Evolutionary conservation across 2,329 filamentous ascomycete genomes (phyloP).

Genomic region (Clarireedia hainanense): DNA sequence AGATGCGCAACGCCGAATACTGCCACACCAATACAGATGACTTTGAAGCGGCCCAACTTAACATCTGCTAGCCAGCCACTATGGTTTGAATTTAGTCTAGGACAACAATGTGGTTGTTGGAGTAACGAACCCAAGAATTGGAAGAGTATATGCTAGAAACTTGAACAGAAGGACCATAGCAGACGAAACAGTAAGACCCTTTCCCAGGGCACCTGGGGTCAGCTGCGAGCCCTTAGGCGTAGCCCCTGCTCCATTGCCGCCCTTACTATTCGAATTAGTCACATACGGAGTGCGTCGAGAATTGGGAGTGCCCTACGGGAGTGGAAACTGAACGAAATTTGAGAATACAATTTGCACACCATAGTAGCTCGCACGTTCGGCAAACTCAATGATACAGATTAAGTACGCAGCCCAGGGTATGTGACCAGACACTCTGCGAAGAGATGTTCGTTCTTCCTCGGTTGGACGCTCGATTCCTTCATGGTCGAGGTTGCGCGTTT

Average conservation of each 20-base stretch:
- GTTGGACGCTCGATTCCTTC: slow-evolving; percentile 30
- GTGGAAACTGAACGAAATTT: slow-evolving; percentile 55
- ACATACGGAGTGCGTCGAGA: neutral
- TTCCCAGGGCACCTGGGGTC: slow-evolving; percentile 50
- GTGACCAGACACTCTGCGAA: slow-evolving; percentile 54
- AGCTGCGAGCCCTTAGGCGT: slow-evolving; percentile 29
- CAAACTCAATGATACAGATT: slow-evolving; percentile 65
- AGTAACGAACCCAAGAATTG: slow-evolving; percentile 21
- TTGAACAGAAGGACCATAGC: slow-evolving; percentile 44
- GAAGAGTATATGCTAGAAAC: slow-evolving; percentile 39
- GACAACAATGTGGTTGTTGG: slow-evolving; percentile 26
- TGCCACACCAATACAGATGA: slow-evolving; percentile 40
- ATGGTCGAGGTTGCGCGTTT: slow-evolving; percentile 1
- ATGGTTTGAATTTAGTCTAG: slow-evolving; percentile 14
- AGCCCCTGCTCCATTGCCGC: slow-evolving; percentile 33
- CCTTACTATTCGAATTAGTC: slow-evolving; percentile 15
- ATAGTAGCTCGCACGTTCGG: slow-evolving; percentile 73
- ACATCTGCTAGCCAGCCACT: slow-evolving; percentile 53
- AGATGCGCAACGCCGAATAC: slow-evolving; percentile 54
- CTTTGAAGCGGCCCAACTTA: slow-evolving; percentile 57
- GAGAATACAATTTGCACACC: slow-evolving; percentile 52
- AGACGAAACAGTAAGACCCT: slow-evolving; percentile 45
- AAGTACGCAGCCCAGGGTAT: slow-evolving; percentile 62
- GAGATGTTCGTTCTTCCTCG: slow-evolving; percentile 51
- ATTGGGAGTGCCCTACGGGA: slow-evolving; percentile 33